Evolutionary conservation across 202 grass and related monocot species (phyloP).

Genomic region (Bolboschoenoplectus hybrid): DNA sequence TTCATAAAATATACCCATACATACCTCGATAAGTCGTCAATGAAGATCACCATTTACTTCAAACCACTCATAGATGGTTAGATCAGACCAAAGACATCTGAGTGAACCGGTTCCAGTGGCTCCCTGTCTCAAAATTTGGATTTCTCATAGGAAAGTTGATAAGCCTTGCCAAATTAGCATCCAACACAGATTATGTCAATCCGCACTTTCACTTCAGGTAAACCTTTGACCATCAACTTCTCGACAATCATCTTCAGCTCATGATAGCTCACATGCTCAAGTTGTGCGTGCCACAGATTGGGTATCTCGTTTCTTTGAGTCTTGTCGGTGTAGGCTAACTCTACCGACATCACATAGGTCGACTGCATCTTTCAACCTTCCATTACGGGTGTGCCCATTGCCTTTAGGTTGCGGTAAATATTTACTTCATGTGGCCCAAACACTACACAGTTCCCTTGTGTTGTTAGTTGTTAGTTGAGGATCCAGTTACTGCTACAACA

Average conservation of each 20-base stretch:
- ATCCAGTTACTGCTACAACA: too few species aligned
- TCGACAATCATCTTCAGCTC: neutral
- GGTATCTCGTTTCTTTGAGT: neutral
- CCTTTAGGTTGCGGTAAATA: neutral
- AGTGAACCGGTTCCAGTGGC: conserved; percentile 30
- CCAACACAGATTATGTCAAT: neutral
- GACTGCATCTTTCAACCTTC: neutral
- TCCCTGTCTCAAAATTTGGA: neutral
- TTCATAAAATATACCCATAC: too few species aligned
- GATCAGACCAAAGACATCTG: neutral
- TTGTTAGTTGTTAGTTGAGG: too few species aligned
- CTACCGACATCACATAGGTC: neutral
- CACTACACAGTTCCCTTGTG: too few species aligned
- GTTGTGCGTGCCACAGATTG: neutral
- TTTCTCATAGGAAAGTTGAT: conserved; percentile 30
- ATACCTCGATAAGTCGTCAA: too few species aligned
- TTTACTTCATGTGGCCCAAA: too few species aligned
- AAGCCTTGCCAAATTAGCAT: conserved; percentile 27
- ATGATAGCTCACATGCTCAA: neutral
- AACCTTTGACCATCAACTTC: neutral
- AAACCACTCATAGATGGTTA: too few species aligned
- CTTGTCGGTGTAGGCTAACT: neutral
- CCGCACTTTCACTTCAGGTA: neutral
- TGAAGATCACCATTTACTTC: too few species aligned
- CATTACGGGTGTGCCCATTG: neutral